Percentiles rank a stretch among this genome's conserved stretches.
These are phyloP conservation scores for Phytopythium aichiense DNA, from an alignment of 352 stramenopile species.

Conservation along the genomic window DNA sequence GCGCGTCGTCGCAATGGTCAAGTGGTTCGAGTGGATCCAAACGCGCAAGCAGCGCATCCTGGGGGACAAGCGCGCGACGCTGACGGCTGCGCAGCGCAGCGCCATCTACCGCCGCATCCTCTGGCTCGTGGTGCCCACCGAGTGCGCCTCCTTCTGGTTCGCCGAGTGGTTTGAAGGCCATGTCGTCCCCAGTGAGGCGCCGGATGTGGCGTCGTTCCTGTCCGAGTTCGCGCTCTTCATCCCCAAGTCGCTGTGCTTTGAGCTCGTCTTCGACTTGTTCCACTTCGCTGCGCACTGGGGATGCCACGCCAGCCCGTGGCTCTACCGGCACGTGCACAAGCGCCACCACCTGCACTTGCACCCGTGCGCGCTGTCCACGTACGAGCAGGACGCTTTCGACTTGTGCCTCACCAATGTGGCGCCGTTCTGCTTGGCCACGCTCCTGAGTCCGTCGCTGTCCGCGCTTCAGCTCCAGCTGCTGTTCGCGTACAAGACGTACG, in stretches of 20 bases:
- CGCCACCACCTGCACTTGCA: conserved; percentile 76
- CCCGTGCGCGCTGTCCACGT: conserved; percentile 75
- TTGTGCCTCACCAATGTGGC: conserved; percentile 74
- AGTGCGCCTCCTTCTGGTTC: conserved; percentile 63
- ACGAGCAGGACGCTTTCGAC: conserved; percentile 78
- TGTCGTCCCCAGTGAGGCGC: neutral
- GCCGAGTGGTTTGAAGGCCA: conserved; percentile 15
- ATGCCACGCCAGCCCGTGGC: conserved; percentile 58
- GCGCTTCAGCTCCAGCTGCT: conserved; percentile 65
- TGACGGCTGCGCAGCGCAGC: conserved; percentile 35
- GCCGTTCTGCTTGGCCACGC: conserved; percentile 53
- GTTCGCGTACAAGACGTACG: conserved; percentile 88
- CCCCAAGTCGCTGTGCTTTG: conserved; percentile 80
- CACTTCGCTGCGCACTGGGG: conserved; percentile 77
- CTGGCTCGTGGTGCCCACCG: conserved; percentile 62
- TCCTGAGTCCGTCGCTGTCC: conserved; percentile 42
- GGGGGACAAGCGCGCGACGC: conserved; percentile 41
- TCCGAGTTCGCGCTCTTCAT: conserved; percentile 60
- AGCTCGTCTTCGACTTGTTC: conserved; percentile 85
- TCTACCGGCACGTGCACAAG: conserved; percentile 84
- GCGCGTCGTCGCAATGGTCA: conserved; percentile 56
- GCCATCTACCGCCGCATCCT: conserved; percentile 60
- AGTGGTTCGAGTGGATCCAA: conserved; percentile 83
- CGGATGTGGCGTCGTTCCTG: conserved; percentile 17
- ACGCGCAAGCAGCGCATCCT: conserved; percentile 67